phyloP scores from a whole-genome alignment of 1,284 basidiomycete genomes.

The Tilletiaria anomala region DNA sequence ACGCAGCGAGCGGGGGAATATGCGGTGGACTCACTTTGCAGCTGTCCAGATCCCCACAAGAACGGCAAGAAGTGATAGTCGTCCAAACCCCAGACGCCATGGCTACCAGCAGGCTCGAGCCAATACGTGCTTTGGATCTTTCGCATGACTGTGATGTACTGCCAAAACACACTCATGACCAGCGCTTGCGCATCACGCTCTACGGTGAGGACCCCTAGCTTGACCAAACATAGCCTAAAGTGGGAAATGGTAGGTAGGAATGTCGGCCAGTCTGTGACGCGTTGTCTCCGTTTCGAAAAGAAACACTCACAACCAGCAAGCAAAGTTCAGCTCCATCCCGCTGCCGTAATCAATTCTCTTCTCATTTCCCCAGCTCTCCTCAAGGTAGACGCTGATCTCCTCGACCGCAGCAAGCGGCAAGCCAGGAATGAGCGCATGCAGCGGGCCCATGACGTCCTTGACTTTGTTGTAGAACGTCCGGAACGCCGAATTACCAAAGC shows the following conservation, averaged over 20 bases:
- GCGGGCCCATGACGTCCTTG: conserved; percentile 46
- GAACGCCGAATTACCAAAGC: conserved; percentile 97
- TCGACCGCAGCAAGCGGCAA: conserved; percentile 17
- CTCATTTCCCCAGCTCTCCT: conserved; percentile 78
- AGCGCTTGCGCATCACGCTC: conserved; percentile 59
- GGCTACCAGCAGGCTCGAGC: conserved; percentile 93
- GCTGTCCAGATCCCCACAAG: conserved; percentile 70
- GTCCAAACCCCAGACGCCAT: conserved; percentile 95
- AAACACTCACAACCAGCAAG: conserved; percentile 67
- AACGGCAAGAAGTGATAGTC: conserved; percentile 97
- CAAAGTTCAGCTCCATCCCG: conserved; percentile 95
- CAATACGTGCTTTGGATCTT: conserved; percentile 83
- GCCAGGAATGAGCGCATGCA: conserved; percentile 34
- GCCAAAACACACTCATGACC: conserved; percentile 78
- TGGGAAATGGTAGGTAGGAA: not conserved
- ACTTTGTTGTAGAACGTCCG: conserved; percentile 76
- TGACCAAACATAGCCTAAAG: conserved; percentile 68
- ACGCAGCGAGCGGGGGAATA: not conserved
- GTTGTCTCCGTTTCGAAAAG: too few species aligned
- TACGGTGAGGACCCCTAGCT: conserved; percentile 51
- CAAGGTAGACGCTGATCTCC: conserved; percentile 56
- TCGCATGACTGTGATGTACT: conserved; percentile 54
- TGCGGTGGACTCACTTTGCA: conserved; percentile 48
- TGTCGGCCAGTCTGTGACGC: not conserved
- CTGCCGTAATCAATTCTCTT: conserved; percentile 93